Evolutionary conservation across 331 rosid genomes (phyloP).

Genomic region (Rhamnella rubrinervis): DNA sequence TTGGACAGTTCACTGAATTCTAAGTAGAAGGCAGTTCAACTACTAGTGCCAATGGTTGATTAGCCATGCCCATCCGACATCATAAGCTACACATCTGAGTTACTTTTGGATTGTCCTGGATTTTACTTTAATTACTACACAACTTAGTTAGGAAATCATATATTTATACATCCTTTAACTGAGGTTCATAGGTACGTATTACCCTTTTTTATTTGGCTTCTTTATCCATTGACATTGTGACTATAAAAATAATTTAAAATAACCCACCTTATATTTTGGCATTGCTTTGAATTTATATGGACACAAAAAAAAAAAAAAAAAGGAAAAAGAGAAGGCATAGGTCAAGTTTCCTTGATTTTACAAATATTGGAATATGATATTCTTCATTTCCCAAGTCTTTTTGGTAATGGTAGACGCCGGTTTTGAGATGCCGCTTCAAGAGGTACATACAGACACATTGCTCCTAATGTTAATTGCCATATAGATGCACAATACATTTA

Average conservation of each 20-base stretch:
- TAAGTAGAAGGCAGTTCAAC: conserved; percentile 5
- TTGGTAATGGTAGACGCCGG: conserved; percentile 18
- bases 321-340: background rate
- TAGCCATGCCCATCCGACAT: conserved; percentile 3
- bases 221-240: conserved; percentile 2
- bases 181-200: too few relatives aligned
- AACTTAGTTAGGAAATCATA: too few relatives aligned
- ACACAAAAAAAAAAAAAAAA: too few relatives aligned
- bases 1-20: conserved; percentile 13
- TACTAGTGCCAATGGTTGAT: conserved; percentile 4
- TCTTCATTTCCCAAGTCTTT: conserved; percentile 3
- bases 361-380: conserved; percentile 21
- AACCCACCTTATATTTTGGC: background rate
- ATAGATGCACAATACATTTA: too few relatives aligned
- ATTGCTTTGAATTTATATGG: background rate
- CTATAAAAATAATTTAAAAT: background rate
- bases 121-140: too few relatives aligned
- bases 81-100: too few relatives aligned
- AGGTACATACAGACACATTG: too few relatives aligned
- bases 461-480: too few relatives aligned
- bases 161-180: too few relatives aligned
- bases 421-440: conserved; percentile 12
- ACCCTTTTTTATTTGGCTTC: conserved; percentile 1
- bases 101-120: too few relatives aligned
- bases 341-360: conserved; percentile 28